These are phyloP conservation scores for Trichosporon coremiiforme DNA, from an alignment of 1,284 basidiomycete genomes.

Conservation along the genomic window DNA sequence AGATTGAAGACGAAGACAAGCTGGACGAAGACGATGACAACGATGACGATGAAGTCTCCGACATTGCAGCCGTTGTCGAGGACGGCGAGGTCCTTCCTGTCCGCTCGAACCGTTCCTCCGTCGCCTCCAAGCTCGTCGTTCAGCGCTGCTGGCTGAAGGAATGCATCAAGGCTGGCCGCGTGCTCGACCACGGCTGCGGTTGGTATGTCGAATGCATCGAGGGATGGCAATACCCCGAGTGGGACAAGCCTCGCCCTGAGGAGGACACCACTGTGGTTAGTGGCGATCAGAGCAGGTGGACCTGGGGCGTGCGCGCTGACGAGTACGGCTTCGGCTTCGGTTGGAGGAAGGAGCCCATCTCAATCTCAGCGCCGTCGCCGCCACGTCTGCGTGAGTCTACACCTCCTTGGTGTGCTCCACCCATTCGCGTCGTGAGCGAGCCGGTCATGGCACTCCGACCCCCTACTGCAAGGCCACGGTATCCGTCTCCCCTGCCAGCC, in stretches of 20 bases:
- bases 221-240: conserved; percentile 8
- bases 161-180: not conserved
- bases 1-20: not conserved
- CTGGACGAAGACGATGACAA: too few relatives aligned
- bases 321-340: conserved; percentile 6
- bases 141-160: conserved; percentile 7
- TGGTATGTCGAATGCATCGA: conserved; percentile 12
- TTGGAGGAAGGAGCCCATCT: not conserved
- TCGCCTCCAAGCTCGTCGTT: not conserved
- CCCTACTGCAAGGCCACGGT: not conserved
- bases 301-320: not conserved
- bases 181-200: not conserved
- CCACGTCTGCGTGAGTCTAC: not conserved
- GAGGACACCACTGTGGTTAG: not conserved
- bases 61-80: not conserved
- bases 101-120: not conserved
- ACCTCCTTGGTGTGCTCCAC: not conserved
- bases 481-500: not conserved
- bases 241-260: not conserved
- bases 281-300: not conserved
- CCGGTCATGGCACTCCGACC: not conserved
- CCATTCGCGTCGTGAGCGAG: not conserved
- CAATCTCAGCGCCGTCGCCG: not conserved
- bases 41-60: not conserved
- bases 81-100: not conserved